Percentiles rank a stretch among this genome's conserved stretches.
Conservation (phyloP, 2,329 filamentous ascomycete species). For the Verticillium longisporum region DNA sequence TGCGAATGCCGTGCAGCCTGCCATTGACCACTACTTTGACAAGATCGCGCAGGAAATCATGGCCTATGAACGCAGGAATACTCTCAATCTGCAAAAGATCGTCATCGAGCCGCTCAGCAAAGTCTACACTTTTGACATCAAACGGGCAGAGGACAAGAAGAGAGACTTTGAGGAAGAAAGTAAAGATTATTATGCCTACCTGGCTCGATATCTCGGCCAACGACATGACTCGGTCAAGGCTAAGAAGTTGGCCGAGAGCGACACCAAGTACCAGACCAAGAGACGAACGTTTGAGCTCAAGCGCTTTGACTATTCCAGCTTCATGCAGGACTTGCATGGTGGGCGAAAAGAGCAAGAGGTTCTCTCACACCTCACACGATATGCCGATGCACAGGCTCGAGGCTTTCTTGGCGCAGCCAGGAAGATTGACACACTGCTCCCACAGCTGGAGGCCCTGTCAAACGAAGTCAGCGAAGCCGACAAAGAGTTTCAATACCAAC, state of each 20-base stretch:
- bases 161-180: conserved; percentile 98
- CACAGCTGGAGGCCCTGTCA: conserved; percentile 82
- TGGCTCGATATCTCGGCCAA: conserved; percentile 92
- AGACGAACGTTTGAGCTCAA: conserved; percentile 93
- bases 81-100: conserved; percentile 76
- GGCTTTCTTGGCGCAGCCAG: conserved; percentile 77
- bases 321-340: conserved; percentile 98
- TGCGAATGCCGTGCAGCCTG: conserved; percentile 92
- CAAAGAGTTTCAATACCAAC: conserved; percentile 93
- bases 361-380: conserved; percentile 87
- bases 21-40: conserved; percentile 96
- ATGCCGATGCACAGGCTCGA: conserved; percentile 82
- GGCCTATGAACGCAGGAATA: conserved; percentile 78
- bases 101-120: conserved; percentile 92
- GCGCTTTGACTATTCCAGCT: conserved; percentile 96
- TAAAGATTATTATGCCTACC: conserved; percentile 95
- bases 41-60: conserved; percentile 91
- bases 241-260: conserved; percentile 92
- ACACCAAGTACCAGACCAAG: conserved; percentile 93
- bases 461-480: conserved; percentile 88
- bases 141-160: conserved; percentile 93
- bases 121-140: conserved; percentile 92
- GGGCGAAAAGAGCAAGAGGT: conserved; percentile 98
- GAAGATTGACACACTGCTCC: conserved; percentile 79
- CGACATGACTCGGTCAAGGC: conserved; percentile 93